Conservation (phyloP, 1,284 basidiomycete genomes). For the Cutaneotrichosporon curvatum region DNA sequence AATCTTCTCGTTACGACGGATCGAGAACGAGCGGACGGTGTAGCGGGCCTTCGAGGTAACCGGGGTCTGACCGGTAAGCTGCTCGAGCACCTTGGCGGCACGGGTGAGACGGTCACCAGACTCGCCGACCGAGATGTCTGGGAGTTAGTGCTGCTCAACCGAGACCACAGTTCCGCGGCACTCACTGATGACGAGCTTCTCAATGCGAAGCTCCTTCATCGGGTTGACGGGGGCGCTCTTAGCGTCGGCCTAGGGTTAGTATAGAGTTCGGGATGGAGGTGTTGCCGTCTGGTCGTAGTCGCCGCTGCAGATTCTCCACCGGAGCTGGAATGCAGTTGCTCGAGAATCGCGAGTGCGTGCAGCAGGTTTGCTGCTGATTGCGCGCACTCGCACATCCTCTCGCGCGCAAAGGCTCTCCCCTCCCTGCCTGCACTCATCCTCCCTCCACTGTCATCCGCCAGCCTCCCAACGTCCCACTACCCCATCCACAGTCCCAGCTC, state of each 20-base stretch:
- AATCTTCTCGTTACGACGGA: slow-evolving; percentile 99
- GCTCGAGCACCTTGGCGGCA: slow-evolving; percentile 98
- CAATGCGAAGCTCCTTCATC: slow-evolving; percentile 94
- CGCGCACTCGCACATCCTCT: too few species aligned
- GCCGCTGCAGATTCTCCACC: too few species aligned
- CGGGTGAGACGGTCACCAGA: slow-evolving; percentile 98
- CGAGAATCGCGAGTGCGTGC: too few species aligned
- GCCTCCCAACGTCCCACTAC: too few species aligned
- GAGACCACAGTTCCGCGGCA: too few species aligned
- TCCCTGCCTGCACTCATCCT: too few species aligned
- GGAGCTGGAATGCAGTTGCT: too few species aligned
- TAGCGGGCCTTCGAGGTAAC: slow-evolving; percentile 99
- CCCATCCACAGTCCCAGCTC: too few species aligned
- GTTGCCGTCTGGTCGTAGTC: too few species aligned
- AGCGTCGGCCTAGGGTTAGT: slow-evolving; percentile 63
- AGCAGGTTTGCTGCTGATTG: too few species aligned
- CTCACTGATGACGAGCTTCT: slow-evolving; percentile 99
- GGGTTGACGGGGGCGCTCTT: slow-evolving; percentile 82
- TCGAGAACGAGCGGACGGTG: slow-evolving; percentile 98
- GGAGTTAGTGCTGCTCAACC: slow-evolving; percentile 8
- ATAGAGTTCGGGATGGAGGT: not conserved
- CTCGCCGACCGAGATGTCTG: slow-evolving; percentile 99
- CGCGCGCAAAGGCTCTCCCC: too few species aligned
- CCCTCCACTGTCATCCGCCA: too few species aligned
- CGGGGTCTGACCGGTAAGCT: slow-evolving; percentile 98